Evolutionary conservation across 2,329 filamentous ascomycete species (phyloP), one percentile per base, ranked within the genome.

Genomic region (Phyllosticta capitalensis): DNA sequence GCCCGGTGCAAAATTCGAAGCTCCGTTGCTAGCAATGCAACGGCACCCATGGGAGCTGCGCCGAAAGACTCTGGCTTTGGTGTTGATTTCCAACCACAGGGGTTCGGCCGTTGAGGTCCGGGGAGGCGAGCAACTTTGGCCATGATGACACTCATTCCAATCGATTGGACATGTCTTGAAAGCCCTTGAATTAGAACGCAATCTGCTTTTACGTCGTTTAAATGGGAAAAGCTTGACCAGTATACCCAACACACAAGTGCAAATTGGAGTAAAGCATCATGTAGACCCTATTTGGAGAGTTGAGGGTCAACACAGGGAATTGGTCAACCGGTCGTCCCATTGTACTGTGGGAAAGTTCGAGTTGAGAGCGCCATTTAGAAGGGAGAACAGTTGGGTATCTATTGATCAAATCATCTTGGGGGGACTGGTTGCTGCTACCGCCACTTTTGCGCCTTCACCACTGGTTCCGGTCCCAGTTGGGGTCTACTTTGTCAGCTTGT

Each of bases 391-490:
- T 45, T 45, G 38, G 38, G 38, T 45, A 45, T 45, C 38, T 45
- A 45, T 45, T 45, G 38, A 45, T 45, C 38, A 45, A 45, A 45
- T 45, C 38, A 45, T 45, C 38, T 45, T 6, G 38, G n/a, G 14
- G n/a, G 24, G 38, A n/a, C 38, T 45, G 17, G 38, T 14, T 45
- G 7, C 38, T 45, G n/a, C 30, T 38, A 14, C 17, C 7, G 38
- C 38, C 38, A 45, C 17, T 45, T 26, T 7, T 45, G 38, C 17
- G 38, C 38, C 17, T 55, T 60, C 54, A 60, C 58, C 58, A 60
- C 50, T 60, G 58, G 58, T 60, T 60, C 30, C 58, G 54, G 20
- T 60, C 58, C 58, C 58, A 60, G 50, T 60, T 60, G 14, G 58
- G 58, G 53, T 60, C 58, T 60, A n/a, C 12, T 12, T 14, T 24